Evolutionary conservation across 2,329 filamentous ascomycete genomes (phyloP), one percentile per base, ranked within the genome.

Genomic region (Fusarium chuoi): DNA sequence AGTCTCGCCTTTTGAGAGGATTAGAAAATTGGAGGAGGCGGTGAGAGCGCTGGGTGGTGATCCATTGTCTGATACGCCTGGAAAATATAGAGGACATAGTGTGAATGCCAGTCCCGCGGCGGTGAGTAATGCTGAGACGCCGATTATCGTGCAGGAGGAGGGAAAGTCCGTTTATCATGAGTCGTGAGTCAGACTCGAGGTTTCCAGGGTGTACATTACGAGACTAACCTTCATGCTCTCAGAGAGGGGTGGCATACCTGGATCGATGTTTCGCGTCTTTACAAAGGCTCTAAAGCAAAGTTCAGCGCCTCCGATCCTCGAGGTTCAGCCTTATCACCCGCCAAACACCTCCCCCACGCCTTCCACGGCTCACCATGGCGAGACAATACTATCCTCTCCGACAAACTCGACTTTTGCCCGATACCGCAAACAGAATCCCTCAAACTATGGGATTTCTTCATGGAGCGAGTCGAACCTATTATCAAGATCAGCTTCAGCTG

Each of bases 401-500:
- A 65, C 0, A 26, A 24, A 2, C 28, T 41, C 10, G 22, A 15
- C 6, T 4, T 26, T 6, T 65, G 41, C 14, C 7, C 69, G 1
- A 63, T 71, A 26, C 57, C 57, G 1, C 3, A 48, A 8, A 30
- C 59, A 2, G 52, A 71, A 12, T 57, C 38, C 0, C 35, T 68
- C 1, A 59, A 46, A 7, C 28, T 72, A 1, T 72, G 70, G 70
- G 60, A 61, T 1, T 17, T 17, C 0, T 72, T 72, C n/a, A 24
- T 72, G n/a, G 58, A 72, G 8, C 44, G 69, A 3, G 68, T 72
- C 2, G 63, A 72, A 2, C 70, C 68, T 1, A 18, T 61, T 17
- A 49, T 69, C 9, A 72, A 72, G 49, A 72, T 72, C 10, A 72
- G 60, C 41, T 72, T 72, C 22, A 58, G 22, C 26, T 72, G 70